A percentile compares a stretch with the other conserved stretches of the same genome.
Conservation (phyloP, 2,329 filamentous ascomycete species). For the Emmonsiellopsis sp. region DNA sequence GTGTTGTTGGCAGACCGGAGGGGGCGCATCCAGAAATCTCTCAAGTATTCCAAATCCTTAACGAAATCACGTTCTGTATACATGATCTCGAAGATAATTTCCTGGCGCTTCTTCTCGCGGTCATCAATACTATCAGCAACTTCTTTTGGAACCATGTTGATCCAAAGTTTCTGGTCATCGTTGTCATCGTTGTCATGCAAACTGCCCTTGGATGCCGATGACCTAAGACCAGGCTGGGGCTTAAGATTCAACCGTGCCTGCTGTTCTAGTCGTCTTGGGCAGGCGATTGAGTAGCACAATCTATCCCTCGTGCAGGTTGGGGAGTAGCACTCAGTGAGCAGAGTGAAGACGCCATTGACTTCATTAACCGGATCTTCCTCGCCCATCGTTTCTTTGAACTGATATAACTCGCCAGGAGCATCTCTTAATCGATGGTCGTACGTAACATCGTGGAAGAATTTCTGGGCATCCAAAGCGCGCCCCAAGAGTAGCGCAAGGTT, state of each 20-base stretch:
- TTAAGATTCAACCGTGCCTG: slow-evolving; percentile 91
- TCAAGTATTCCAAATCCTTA: slow-evolving; percentile 93
- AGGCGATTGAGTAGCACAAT: slow-evolving; percentile 96
- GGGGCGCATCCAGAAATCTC: slow-evolving; percentile 97
- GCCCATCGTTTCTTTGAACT: slow-evolving; percentile 86
- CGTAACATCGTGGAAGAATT: slow-evolving; percentile 98
- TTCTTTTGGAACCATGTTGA: slow-evolving; percentile 95
- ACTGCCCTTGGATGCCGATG: slow-evolving; percentile 59
- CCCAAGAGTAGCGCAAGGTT: slow-evolving; percentile 88
- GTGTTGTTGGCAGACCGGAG: slow-evolving; percentile 61
- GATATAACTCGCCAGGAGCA: slow-evolving; percentile 89
- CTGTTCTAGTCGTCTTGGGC: slow-evolving; percentile 85
- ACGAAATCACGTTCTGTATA: slow-evolving; percentile 98
- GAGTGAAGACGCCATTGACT: slow-evolving; percentile 93
- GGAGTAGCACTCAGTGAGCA: slow-evolving; percentile 95
- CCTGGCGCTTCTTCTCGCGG: slow-evolving; percentile 91
- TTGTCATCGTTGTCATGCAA: slow-evolving; percentile 80
- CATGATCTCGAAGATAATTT: slow-evolving; percentile 96
- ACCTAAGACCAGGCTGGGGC: slow-evolving; percentile 76
- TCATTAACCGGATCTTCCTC: slow-evolving; percentile 60
- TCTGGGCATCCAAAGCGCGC: slow-evolving; percentile 88
- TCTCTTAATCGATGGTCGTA: slow-evolving; percentile 94
- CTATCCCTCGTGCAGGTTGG: slow-evolving; percentile 93
- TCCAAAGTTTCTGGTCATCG: slow-evolving; percentile 97
- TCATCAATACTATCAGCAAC: slow-evolving; percentile 84